These are phyloP conservation scores for Tetrapisispora fleetii DNA, from an alignment of 805 yeast species.

Conservation along the genomic window DNA sequence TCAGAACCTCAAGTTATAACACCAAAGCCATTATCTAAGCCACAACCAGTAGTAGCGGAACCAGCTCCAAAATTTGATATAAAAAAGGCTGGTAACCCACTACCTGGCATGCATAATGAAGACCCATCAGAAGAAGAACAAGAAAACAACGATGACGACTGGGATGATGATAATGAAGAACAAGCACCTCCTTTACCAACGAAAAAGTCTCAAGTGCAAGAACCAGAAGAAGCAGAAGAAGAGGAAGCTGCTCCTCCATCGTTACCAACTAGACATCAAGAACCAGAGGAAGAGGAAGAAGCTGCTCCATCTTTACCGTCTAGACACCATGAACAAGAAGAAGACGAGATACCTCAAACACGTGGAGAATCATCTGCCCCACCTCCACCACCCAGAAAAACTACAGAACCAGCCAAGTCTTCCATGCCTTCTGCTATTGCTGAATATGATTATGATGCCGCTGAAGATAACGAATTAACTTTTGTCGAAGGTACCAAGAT, in stretches of 20 bases:
- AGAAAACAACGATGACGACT: slow-evolving; percentile 16
- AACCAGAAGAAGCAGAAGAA: slow-evolving; percentile 19
- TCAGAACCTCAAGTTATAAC: slow-evolving; percentile 24
- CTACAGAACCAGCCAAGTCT: slow-evolving; percentile 10
- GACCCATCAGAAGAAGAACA: slow-evolving; percentile 15
- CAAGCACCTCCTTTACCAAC: slow-evolving; percentile 9
- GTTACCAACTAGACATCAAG: slow-evolving; percentile 8
- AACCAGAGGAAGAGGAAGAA: neutral
- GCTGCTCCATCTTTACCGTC: slow-evolving; percentile 20
- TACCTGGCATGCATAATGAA: slow-evolving; percentile 28
- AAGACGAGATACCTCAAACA: slow-evolving; percentile 17
- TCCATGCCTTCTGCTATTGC: slow-evolving; percentile 51
- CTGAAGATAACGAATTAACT: slow-evolving; percentile 82
- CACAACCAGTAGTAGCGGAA: slow-evolving; percentile 9
- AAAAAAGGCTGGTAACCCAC: slow-evolving; percentile 23
- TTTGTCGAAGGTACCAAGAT: slow-evolving; percentile 80
- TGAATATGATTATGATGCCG: slow-evolving; percentile 82
- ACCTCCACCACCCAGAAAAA: slow-evolving; percentile 25
- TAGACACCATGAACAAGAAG: slow-evolving; percentile 4
- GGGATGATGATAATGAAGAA: slow-evolving; percentile 20
- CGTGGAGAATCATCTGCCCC: slow-evolving; percentile 21
- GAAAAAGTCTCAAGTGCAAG: slow-evolving; percentile 11
- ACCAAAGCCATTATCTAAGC: slow-evolving; percentile 19
- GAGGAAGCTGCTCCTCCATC: slow-evolving; percentile 17
- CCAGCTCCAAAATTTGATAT: slow-evolving; percentile 10